These are phyloP conservation scores for Talaromyces sp. DNA, from an alignment of 2,329 filamentous ascomycete species.

Conservation along the genomic window DNA sequence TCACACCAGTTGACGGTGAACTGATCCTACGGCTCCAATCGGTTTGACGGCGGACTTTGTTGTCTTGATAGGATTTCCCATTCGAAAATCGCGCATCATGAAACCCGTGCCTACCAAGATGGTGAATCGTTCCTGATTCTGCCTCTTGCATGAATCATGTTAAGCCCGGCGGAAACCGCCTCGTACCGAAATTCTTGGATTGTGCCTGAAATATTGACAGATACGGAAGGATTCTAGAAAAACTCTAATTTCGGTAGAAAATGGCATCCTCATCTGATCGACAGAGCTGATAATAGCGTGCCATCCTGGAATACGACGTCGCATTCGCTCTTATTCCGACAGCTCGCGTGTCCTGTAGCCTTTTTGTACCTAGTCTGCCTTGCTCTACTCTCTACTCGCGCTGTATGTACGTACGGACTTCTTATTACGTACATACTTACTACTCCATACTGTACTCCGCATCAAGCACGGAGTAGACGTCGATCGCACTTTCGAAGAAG, in stretches of 20 bases:
- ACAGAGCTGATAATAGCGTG: not conserved
- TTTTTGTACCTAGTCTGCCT: not conserved
- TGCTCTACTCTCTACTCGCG: too few species aligned
- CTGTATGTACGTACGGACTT: not conserved
- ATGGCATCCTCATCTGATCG: not conserved
- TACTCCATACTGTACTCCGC: not conserved
- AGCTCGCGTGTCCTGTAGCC: not conserved
- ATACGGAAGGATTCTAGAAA: constrained; percentile 15
- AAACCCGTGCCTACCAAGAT: not conserved
- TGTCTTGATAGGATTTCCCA: not conserved
- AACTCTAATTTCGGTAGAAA: not conserved
- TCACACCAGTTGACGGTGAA: not conserved
- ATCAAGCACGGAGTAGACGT: not conserved
- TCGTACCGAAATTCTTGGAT: not conserved
- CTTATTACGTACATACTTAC: too few species aligned
- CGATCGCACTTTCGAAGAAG: not conserved
- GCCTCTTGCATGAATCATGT: not conserved
- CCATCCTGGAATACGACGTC: not conserved
- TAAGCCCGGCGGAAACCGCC: not conserved
- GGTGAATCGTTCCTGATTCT: not conserved
- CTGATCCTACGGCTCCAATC: not conserved
- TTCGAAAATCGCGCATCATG: not conserved
- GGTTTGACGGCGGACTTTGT: not conserved
- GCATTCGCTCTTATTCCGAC: not conserved
- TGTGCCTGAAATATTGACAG: not conserved